These are phyloP conservation scores for Saussurea involucrata DNA, from an alignment of 129 eudicot species.

Conservation along the genomic window DNA sequence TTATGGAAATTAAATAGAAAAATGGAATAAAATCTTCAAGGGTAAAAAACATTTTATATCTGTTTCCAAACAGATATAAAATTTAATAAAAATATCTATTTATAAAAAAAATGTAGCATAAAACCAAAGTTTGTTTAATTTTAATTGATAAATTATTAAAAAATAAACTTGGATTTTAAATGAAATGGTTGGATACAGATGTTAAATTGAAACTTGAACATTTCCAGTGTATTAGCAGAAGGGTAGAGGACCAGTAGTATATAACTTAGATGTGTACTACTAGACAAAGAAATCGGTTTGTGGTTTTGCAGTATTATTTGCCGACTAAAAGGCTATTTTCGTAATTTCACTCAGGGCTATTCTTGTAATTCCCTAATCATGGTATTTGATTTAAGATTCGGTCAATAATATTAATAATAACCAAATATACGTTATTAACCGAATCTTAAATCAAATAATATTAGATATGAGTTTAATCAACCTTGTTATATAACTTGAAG, in stretches of 20 bases:
- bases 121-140: neutral
- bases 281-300: neutral
- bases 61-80: neutral
- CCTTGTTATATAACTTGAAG: too few species aligned
- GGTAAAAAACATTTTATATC: neutral
- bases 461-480: too few species aligned
- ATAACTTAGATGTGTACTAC: neutral
- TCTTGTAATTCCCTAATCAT: neutral
- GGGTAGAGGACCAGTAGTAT: neutral
- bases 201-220: neutral
- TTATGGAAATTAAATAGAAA: neutral
- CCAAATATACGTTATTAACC: too few species aligned
- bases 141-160: neutral
- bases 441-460: too few species aligned
- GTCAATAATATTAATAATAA: too few species aligned
- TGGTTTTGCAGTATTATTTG: neutral
- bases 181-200: neutral
- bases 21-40: conserved; percentile 16
- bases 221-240: neutral
- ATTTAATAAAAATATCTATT: neutral
- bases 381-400: neutral
- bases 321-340: neutral
- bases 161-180: neutral
- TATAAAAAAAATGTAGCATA: neutral
- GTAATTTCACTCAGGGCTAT: neutral